A percentile compares a stretch with the other conserved stretches of the same genome.
phyloP scores from a whole-genome alignment of 2,329 filamentous ascomycete genomes.

The Cladophialophora psammophila region DNA sequence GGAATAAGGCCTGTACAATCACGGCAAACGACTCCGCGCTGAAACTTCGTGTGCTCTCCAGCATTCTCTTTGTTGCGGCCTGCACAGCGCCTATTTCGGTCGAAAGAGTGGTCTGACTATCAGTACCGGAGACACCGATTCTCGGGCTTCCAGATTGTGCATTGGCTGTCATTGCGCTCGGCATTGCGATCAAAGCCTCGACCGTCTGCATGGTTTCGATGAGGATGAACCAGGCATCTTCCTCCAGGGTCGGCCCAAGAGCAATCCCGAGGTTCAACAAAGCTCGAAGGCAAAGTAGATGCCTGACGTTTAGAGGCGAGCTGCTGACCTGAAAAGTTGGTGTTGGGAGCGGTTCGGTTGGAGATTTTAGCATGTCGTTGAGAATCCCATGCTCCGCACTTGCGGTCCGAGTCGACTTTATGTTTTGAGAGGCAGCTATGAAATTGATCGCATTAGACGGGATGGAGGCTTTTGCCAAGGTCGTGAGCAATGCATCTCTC shows the following conservation, averaged over 20 bases:
- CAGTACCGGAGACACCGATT: constrained; percentile 39
- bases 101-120: constrained; percentile 68
- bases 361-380: constrained; percentile 25
- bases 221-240: constrained; percentile 83
- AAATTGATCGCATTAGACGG: constrained; percentile 69
- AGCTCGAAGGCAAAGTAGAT: constrained; percentile 87
- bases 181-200: constrained; percentile 77
- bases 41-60: constrained; percentile 92
- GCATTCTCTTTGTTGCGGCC: constrained; percentile 80
- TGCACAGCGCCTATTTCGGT: constrained; percentile 88
- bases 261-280: constrained; percentile 96
- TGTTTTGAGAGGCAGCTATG: constrained; percentile 30
- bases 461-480: constrained; percentile 89
- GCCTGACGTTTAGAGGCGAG: constrained; percentile 79
- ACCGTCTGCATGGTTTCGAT: constrained; percentile 92
- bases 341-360: constrained; percentile 29
- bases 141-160: constrained; percentile 42
- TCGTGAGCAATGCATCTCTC: constrained; percentile 92
- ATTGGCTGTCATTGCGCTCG: constrained; percentile 42
- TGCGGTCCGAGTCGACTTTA: constrained; percentile 14
- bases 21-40: constrained; percentile 81
- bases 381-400: constrained; percentile 19
- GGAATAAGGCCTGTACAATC: constrained; percentile 54
- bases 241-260: constrained; percentile 82
- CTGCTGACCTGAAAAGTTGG: constrained; percentile 51